Evolutionary conservation across 1,284 basidiomycete genomes (phyloP).

Genomic region (Pseudozyma thailandica): DNA sequence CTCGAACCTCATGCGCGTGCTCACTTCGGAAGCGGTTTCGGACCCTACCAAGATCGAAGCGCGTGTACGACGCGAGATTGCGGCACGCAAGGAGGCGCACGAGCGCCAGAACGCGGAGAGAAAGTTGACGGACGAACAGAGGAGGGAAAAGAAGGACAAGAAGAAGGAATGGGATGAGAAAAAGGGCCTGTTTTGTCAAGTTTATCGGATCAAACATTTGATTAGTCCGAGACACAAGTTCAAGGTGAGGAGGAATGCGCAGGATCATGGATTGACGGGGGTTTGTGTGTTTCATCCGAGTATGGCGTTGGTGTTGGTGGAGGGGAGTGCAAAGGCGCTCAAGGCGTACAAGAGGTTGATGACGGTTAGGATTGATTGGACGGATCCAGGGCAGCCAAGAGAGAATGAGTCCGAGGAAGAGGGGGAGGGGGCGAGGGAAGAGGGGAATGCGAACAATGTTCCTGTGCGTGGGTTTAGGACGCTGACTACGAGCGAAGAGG

Average conservation of each 20-base stretch:
- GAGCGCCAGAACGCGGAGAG: constrained; percentile 90
- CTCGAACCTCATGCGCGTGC: constrained; percentile 95
- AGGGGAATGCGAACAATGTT: neutral
- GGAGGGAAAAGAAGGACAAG: constrained; percentile 81
- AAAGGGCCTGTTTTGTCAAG: constrained; percentile 84
- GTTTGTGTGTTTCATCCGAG: constrained; percentile 86
- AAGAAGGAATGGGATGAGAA: constrained; percentile 74
- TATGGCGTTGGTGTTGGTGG: constrained; percentile 91
- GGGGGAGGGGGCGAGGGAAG: constrained; percentile 8
- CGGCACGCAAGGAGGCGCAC: constrained; percentile 85
- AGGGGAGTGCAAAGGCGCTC: constrained; percentile 86
- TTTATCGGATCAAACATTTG: constrained; percentile 87
- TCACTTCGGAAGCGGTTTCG: constrained; percentile 94
- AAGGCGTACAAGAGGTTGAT: constrained; percentile 89
- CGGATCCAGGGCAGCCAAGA: constrained; percentile 78
- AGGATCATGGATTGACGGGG: constrained; percentile 87
- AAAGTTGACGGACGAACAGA: constrained; percentile 89
- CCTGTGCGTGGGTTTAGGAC: constrained; percentile 57
- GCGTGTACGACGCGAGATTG: constrained; percentile 89
- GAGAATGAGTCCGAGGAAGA: constrained; percentile 64
- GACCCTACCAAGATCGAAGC: constrained; percentile 98
- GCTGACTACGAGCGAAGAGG: constrained; percentile 36
- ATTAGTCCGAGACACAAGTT: constrained; percentile 92
- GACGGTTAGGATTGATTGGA: constrained; percentile 91
- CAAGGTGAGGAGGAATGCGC: constrained; percentile 95